Evolutionary conservation across 1,284 basidiomycete species (phyloP).

Genomic region (Baeospora myosura): DNA sequence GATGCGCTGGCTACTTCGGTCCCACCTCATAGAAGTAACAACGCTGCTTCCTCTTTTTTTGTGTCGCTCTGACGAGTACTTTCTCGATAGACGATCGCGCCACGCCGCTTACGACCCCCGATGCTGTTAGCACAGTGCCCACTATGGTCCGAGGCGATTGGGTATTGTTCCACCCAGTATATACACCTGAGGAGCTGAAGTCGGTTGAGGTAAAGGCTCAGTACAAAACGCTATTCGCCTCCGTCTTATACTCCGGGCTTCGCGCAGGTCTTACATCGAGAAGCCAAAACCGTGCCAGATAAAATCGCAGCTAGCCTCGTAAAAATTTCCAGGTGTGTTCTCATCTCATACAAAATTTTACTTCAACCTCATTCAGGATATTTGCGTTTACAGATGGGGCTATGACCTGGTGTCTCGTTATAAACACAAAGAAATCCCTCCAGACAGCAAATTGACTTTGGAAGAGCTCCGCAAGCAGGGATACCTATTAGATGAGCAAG

Average conservation of each 20-base stretch:
- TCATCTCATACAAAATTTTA: background rate
- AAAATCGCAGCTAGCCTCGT: constrained; percentile 66
- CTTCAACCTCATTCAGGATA: constrained; percentile 1
- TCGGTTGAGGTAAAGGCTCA: constrained; percentile 55
- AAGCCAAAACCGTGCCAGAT: constrained; percentile 64
- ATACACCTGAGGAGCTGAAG: constrained; percentile 70
- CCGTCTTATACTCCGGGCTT: no score
- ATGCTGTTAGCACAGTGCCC: constrained; percentile 38
- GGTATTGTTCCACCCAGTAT: constrained; percentile 81
- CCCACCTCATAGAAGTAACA: no score
- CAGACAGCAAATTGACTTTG: constrained; percentile 52
- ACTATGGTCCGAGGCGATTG: constrained; percentile 62
- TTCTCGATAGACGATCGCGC: no score
- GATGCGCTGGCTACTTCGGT: no score
- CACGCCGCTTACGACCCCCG: constrained; percentile 22
- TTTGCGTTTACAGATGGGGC: constrained; percentile 35
- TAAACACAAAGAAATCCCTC: constrained; percentile 64
- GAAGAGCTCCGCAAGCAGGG: constrained; percentile 68
- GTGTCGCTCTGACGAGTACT: no score
- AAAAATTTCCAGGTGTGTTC: constrained; percentile 38
- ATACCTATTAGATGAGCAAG: constrained; percentile 63
- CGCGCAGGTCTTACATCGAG: constrained; percentile 64
- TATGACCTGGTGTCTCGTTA: constrained; percentile 82
- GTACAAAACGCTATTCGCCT: no score
- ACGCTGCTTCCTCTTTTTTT: no score